Evolutionary conservation across 345 rosid species (phyloP), one percentile per base, ranked within the genome.

Genomic region (Populus deltoides): DNA sequence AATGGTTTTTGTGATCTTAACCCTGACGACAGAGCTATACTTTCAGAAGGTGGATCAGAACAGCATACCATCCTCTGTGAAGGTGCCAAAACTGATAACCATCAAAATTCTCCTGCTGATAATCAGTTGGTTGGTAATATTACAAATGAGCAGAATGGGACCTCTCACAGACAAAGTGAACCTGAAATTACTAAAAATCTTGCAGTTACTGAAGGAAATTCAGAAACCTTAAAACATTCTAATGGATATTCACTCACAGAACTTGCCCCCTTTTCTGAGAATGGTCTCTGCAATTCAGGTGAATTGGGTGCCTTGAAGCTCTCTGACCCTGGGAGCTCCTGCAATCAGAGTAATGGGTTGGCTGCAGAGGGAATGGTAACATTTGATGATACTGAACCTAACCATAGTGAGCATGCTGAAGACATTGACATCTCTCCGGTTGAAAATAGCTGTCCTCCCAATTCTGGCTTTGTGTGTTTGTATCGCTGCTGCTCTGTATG

Each of bases 401-500:
- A 77, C 53, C 53, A 71, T 68, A 71, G 51, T 51, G 83, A 74
- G 31, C 69, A 76, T 61, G 57, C 36, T 59, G 85, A 73, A 57
- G 77, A 78, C 25, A 61, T 24, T 18, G 68, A 53, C 74, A 27
- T 76, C 51, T 73, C 78, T 72, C 63, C 82, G 31, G 69, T 71
- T 59, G 74, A 82, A 80, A 72, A 73, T 27, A 18, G 73, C 70
- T 39, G 22, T 57, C 79, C 69, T 73, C 71, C 81, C 25, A 90
- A 81, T 57, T 79, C 86, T 69, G 82, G 72, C 49, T 51, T 81
- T 35, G 72, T 79, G 39, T 96, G 98, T 81, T 67, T 83, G 22
- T 96, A 93, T 79, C 87, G 45, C 51, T 91, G 94, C 84, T 96
- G 99, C 82, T 75, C 87, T 55, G 80, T 77, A 66, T 96, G 99